A percentile compares a stretch with the other conserved stretches of the same genome.
Evolutionary conservation across 2,329 filamentous ascomycete species (phyloP).

Genomic region (Microthyrium microscopicum): DNA sequence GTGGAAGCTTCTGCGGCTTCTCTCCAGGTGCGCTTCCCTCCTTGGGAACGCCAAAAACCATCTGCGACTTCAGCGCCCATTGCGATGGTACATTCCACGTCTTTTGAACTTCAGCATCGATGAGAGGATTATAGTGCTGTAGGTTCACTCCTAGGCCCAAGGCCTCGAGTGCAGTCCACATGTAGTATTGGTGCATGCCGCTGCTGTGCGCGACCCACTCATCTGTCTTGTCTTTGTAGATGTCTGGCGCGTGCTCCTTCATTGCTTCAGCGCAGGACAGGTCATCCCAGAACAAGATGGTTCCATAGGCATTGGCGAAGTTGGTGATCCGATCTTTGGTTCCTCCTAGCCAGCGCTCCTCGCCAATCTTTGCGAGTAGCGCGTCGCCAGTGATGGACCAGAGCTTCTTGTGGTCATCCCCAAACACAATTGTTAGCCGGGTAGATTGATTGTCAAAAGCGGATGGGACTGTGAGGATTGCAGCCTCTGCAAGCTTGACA

Average conservation of each 20-base stretch:
- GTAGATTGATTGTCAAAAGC: slow-evolving; percentile 7
- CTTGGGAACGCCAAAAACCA: slow-evolving; percentile 66
- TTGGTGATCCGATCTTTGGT: neutral
- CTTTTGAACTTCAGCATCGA: slow-evolving; percentile 41
- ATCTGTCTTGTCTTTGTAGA: slow-evolving; percentile 6
- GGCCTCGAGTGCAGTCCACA: slow-evolving; percentile 15
- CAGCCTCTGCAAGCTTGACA: slow-evolving; percentile 6
- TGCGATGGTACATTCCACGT: slow-evolving; percentile 53
- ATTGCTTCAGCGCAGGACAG: neutral
- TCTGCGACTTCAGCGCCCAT: slow-evolving; percentile 67
- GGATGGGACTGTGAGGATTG: slow-evolving; percentile 7
- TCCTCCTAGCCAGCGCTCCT: neutral
- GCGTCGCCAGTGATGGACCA: slow-evolving; percentile 6
- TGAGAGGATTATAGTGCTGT: slow-evolving; percentile 15
- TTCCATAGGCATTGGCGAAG: slow-evolving; percentile 7
- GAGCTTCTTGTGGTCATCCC: slow-evolving; percentile 8
- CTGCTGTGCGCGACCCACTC: slow-evolving; percentile 7
- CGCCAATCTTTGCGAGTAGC: slow-evolving; percentile 4
- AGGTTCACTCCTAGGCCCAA: slow-evolving; percentile 15
- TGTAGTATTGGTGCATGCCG: slow-evolving; percentile 13
- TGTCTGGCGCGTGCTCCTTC: slow-evolving; percentile 6
- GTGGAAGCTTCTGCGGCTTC: too few relatives aligned
- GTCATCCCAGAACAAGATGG: slow-evolving; percentile 8
- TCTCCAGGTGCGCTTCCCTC: slow-evolving; percentile 38
- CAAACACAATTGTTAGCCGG: slow-evolving; percentile 6